Base-by-base conservation (phyloP, 1,284 basidiomycete species). In the Ceratobasidium sp. region DNA sequence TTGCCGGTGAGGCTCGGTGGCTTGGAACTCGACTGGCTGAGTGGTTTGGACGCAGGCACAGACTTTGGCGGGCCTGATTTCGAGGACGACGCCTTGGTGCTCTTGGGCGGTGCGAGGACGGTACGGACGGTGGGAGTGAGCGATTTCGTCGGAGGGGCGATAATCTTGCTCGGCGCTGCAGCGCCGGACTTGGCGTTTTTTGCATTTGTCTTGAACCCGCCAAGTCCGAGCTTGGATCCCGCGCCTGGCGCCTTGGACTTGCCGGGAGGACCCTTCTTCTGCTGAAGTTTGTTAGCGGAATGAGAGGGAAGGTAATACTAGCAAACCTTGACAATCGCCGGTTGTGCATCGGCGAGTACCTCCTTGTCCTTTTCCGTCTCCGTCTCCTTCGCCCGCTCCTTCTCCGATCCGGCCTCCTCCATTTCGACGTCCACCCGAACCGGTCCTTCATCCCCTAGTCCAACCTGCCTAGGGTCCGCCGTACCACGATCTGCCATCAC, bases 51-150 rank as follows among this genome's bases (percentile, higher is more conserved):
- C 8, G 71, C 13, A 1, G 22, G n/a, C 9, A 29, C 19, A 9
- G 73, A 56, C n/a, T 49, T 51, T 1, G 51, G 37, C 34, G 51
- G 51, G n/a, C 52, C 52, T 15, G 66, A 25, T 25, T 54, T 54
- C 11, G 51, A 40, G 5, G 51, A n/a, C 11, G 51, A n/a, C 13
- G 73, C 19, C 43, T 66, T 76, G 62, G 62, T 19, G 17, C 46
- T 40, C 44, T 76, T 76, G 40, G 73, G 59, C 9, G 51, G 64
- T 3, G 52, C 62, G 7, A 52, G 44, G 8, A 76, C 64, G 13
- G 73, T 76, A 15, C 64, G 52, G 52, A 76, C 62, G 11, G 62
- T 76, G 1, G 73, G 61, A 3, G 73, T 57, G 15, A 76, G 37
- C 17, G 73, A 65, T 57, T 76, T 76, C 4, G 52, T 22, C 46